A percentile compares a stretch with the other conserved stretches of the same genome.
These are phyloP conservation scores for Musa schizocarpa DNA, from an alignment of 176 grass and related monocot species.

Conservation along the genomic window DNA sequence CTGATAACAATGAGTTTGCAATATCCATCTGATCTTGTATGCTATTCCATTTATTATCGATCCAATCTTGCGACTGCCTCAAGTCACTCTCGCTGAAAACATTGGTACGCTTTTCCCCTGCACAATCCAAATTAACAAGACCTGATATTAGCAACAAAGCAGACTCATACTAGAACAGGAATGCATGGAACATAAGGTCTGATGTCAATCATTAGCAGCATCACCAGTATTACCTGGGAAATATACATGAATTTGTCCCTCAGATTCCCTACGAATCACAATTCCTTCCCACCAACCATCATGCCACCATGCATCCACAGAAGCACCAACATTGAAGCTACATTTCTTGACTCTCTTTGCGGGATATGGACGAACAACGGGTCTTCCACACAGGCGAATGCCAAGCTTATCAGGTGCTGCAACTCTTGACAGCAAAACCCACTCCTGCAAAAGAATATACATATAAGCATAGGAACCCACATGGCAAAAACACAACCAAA, in stretches of 20 bases:
- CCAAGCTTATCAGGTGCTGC: constrained; percentile 54
- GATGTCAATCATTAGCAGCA: neutral
- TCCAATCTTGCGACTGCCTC: constrained; percentile 73
- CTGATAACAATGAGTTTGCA: constrained; percentile 12
- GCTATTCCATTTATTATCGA: constrained; percentile 47
- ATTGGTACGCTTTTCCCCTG: constrained; percentile 58
- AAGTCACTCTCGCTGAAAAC: constrained; percentile 41
- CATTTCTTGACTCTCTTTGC: constrained; percentile 8
- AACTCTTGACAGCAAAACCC: constrained; percentile 47
- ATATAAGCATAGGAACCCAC: neutral
- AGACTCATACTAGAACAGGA: neutral
- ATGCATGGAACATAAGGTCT: neutral
- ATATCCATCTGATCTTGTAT: constrained; percentile 52
- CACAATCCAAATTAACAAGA: neutral
- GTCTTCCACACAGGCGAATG: constrained; percentile 38
- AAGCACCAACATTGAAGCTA: constrained; percentile 37
- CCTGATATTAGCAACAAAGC: neutral
- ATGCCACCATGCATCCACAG: constrained; percentile 85
- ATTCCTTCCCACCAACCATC: constrained; percentile 98
- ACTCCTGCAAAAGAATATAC: constrained; percentile 49
- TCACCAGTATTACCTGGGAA: constrained; percentile 62
- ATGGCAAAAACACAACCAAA: neutral
- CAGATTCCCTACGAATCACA: constrained; percentile 32
- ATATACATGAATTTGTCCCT: constrained; percentile 45
- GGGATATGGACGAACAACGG: constrained; percentile 51